Conservation (phyloP, 768 basidiomycete genomes). For the Mycena filopes region DNA sequence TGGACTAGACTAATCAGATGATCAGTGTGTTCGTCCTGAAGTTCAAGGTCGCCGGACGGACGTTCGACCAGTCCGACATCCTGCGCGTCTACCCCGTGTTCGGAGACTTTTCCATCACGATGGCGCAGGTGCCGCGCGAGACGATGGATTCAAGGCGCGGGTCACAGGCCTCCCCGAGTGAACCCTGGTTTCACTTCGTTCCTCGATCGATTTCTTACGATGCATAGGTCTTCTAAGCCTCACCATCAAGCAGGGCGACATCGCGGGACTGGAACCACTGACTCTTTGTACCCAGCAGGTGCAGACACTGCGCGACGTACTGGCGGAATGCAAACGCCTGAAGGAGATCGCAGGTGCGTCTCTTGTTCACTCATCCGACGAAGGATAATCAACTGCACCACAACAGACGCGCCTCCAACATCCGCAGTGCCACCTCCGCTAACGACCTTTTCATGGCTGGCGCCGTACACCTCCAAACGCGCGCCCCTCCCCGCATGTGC, state of each 20-base stretch:
- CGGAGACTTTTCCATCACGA: constrained; percentile 61
- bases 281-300: constrained; percentile 60
- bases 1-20: background rate
- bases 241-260: constrained; percentile 59
- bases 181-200: background rate
- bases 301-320: constrained; percentile 55
- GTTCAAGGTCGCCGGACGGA: constrained; percentile 39
- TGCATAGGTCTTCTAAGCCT: constrained; percentile 59
- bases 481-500: constrained; percentile 41
- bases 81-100: constrained; percentile 68
- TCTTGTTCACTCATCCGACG: background rate
- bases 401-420: constrained; percentile 20
- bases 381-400: background rate
- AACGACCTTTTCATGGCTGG: constrained; percentile 58
- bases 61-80: constrained; percentile 48
- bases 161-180: constrained; percentile 37
- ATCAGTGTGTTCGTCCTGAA: constrained; percentile 62
- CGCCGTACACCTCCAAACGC: constrained; percentile 50
- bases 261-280: constrained; percentile 45
- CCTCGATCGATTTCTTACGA: constrained; percentile 1
- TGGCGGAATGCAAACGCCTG: constrained; percentile 67
- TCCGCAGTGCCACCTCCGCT: constrained; percentile 38
- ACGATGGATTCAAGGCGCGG: constrained; percentile 45
- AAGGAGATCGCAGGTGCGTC: constrained; percentile 60
- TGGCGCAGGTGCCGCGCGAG: constrained; percentile 62